A percentile compares a stretch with the other conserved stretches of the same genome.
Evolutionary conservation across 768 basidiomycete genomes (phyloP).

Genomic region (Trametes maxima): DNA sequence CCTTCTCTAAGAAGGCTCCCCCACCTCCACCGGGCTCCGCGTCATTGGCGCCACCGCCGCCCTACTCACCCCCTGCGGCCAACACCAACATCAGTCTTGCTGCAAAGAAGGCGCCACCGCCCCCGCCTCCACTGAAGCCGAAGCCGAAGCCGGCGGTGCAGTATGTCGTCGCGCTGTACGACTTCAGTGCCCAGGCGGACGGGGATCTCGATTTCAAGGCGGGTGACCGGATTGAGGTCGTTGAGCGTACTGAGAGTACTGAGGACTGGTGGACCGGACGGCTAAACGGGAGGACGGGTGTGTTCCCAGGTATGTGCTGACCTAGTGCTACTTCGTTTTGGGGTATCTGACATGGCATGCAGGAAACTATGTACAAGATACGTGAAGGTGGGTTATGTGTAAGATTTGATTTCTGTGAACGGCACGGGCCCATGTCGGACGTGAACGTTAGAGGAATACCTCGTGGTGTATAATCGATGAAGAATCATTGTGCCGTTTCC

Average conservation of each 20-base stretch:
- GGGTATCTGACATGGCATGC: not conserved
- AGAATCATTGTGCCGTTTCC: too few relatives aligned
- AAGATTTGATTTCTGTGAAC: too few relatives aligned
- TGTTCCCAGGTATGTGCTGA: constrained; percentile 72
- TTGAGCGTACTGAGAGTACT: constrained; percentile 75
- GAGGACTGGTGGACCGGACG: constrained; percentile 99
- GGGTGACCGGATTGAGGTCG: constrained; percentile 89
- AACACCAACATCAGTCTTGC: constrained; percentile 37
- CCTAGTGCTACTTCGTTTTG: not conserved
- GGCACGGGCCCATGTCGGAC: too few relatives aligned
- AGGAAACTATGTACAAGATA: constrained; percentile 74
- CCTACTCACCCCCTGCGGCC: constrained; percentile 38
- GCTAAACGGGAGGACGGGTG: constrained; percentile 79
- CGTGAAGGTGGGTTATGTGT: constrained; percentile 15
- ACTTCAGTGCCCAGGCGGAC: constrained; percentile 92
- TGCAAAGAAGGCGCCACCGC: constrained; percentile 81
- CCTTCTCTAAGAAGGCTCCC: constrained; percentile 47
- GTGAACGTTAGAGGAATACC: too few relatives aligned
- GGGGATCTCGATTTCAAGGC: constrained; percentile 90
- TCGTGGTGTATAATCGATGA: too few relatives aligned
- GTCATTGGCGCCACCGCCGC: constrained; percentile 39
- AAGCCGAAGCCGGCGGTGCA: constrained; percentile 75
- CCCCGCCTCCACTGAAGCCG: constrained; percentile 89
- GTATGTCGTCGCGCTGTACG: constrained; percentile 93
- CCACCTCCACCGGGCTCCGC: constrained; percentile 39